A percentile compares a stretch with the other conserved stretches of the same genome.
These are phyloP conservation scores for Fusarium sp. DNA, from an alignment of 2,329 filamentous ascomycete genomes.

Conservation along the genomic window DNA sequence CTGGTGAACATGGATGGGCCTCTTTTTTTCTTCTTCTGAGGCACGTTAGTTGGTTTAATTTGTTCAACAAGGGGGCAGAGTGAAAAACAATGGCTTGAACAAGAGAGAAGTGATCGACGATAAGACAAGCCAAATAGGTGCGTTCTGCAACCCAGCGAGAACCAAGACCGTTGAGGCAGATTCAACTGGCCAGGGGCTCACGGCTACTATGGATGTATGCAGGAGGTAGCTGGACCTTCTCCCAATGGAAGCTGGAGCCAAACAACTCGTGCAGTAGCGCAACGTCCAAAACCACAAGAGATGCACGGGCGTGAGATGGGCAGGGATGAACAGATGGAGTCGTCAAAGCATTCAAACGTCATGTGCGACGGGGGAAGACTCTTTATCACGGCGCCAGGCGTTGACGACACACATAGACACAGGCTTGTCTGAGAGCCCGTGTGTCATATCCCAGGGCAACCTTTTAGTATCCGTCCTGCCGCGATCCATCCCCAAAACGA, in stretches of 20 bases:
- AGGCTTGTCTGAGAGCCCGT: conserved; percentile 1
- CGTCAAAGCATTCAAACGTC: background rate
- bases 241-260: background rate
- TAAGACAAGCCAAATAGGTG: conserved; percentile 13
- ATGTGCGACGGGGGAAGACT: background rate
- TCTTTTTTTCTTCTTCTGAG: background rate
- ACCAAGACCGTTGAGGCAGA: conserved; percentile 5
- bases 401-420: background rate
- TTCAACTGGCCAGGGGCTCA: conserved; percentile 2
- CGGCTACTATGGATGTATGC: background rate
- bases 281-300: conserved; percentile 5
- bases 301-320: conserved; percentile 1
- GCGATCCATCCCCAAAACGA: conserved; percentile 13
- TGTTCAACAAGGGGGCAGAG: background rate
- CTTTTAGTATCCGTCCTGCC: conserved; percentile 3
- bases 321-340: conserved; percentile 20
- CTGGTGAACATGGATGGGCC: background rate
- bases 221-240: background rate
- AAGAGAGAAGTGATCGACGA: conserved; percentile 24
- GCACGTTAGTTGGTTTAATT: background rate
- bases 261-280: conserved; percentile 7
- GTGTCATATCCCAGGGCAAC: conserved; percentile 44
- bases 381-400: conserved; percentile 18
- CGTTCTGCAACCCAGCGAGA: background rate
- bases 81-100: background rate